A percentile compares a stretch with the other conserved stretches of the same genome.
phyloP scores from a whole-genome alignment of 305 asterid species.

The Plantago coronopus region DNA sequence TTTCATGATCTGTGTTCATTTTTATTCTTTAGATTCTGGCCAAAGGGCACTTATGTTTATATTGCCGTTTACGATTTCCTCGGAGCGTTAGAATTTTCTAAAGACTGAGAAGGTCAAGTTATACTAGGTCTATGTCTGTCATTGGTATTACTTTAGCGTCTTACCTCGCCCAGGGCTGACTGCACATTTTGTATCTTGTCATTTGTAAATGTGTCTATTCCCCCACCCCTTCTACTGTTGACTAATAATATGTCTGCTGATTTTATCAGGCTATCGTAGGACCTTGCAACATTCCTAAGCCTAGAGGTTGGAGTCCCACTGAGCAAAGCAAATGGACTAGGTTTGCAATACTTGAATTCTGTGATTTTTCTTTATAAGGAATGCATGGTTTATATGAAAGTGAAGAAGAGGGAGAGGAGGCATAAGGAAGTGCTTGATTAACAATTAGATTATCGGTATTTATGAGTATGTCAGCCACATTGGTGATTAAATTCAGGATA shows the following conservation, averaged over 20 bases:
- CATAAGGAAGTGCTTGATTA: conserved; percentile 13
- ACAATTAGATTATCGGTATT: conserved; percentile 14
- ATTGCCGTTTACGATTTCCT: conserved; percentile 9
- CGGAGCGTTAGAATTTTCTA: conserved; percentile 7
- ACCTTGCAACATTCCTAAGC: conserved; percentile 88
- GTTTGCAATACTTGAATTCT: conserved; percentile 37
- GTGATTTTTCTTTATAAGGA: conserved; percentile 18
- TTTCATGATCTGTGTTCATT: conserved; percentile 8
- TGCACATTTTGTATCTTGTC: conserved; percentile 4
- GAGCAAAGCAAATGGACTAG: conserved; percentile 98
- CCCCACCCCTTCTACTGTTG: conserved; percentile 12
- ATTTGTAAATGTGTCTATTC: conserved; percentile 10
- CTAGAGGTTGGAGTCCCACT: conserved; percentile 88
- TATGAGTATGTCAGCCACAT: neutral
- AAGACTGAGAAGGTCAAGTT: conserved; percentile 2
- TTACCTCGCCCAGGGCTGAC: conserved; percentile 12
- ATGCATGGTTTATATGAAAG: conserved; percentile 10
- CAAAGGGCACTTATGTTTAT: neutral
- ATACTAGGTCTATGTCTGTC: conserved; percentile 6
- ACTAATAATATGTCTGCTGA: conserved; percentile 22
- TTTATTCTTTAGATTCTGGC: conserved; percentile 7
- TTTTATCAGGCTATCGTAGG: conserved; percentile 82
- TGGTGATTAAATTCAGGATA: neutral
- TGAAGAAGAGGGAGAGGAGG: neutral
- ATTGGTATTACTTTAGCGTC: conserved; percentile 13